A percentile compares a stretch with the other conserved stretches of the same genome.
These are phyloP conservation scores for Globisporangium cystogenes DNA, from an alignment of 352 stramenopile species.

Conservation along the genomic window DNA sequence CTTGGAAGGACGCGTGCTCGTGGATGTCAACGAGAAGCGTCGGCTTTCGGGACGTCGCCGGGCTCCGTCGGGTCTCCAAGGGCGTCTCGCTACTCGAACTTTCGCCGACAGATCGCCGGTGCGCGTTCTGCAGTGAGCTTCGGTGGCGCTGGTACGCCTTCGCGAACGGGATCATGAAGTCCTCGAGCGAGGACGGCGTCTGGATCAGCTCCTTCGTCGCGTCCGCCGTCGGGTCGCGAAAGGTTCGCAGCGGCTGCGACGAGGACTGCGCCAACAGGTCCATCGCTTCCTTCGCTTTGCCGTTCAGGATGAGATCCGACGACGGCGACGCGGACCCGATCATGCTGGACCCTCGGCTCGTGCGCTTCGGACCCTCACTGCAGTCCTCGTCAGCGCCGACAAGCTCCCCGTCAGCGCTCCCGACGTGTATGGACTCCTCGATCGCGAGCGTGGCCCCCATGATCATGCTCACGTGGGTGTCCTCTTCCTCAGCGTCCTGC, in stretches of 20 bases:
- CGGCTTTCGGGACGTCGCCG: constrained; percentile 1
- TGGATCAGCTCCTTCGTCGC: constrained; percentile 62
- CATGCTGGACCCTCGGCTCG: constrained; percentile 5
- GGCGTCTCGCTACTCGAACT: constrained; percentile 7
- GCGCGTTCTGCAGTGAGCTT: constrained; percentile 6
- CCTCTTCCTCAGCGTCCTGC: constrained; percentile 49
- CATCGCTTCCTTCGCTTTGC: constrained; percentile 13
- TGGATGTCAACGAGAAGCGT: constrained; percentile 18
- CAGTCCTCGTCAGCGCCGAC: neutral
- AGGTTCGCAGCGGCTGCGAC: constrained; percentile 33
- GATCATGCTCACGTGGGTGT: constrained; percentile 76
- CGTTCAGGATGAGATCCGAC: constrained; percentile 10
- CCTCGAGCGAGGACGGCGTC: constrained; percentile 21
- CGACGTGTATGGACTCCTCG: constrained; percentile 34
- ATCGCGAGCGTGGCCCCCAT: constrained; percentile 77
- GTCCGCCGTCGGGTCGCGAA: constrained; percentile 59
- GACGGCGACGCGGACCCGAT: neutral
- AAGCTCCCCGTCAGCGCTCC: neutral
- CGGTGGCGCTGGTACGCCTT: constrained; percentile 13
- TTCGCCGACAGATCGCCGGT: constrained; percentile 2
- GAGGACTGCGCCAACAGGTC: constrained; percentile 28
- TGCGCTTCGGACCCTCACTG: neutral
- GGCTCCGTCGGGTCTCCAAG: constrained; percentile 1
- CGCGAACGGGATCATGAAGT: constrained; percentile 30
- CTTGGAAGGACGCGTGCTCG: constrained; percentile 9